These are phyloP conservation scores for Phytopythium delawarense DNA, from an alignment of 352 stramenopile genomes.

Conservation along the genomic window DNA sequence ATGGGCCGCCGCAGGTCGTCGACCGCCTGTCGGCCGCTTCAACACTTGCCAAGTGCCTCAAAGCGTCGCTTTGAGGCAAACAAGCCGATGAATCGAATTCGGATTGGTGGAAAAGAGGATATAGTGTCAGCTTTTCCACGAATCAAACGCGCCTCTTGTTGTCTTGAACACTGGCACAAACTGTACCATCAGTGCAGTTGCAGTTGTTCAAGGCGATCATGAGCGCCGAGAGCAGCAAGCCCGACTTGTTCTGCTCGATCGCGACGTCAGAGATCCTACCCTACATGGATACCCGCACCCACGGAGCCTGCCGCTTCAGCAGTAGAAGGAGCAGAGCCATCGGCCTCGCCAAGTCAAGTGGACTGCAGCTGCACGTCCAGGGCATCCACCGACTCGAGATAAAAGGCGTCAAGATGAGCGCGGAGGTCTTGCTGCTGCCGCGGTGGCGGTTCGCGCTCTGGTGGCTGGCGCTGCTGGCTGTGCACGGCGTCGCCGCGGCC, in stretches of 20 bases:
- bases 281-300: too few species aligned
- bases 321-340: not conserved
- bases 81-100: too few species aligned
- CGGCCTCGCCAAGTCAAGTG: not conserved
- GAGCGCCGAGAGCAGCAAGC: slow-evolving; percentile 62
- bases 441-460: slow-evolving; percentile 14
- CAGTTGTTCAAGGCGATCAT: slow-evolving; percentile 73
- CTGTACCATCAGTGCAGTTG: slow-evolving; percentile 77
- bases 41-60: not conserved
- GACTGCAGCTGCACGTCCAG: not conserved
- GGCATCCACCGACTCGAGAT: not conserved
- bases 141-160: slow-evolving; percentile 39
- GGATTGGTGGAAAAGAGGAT: not conserved
- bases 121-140: not conserved
- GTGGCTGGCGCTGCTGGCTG: slow-evolving; percentile 14
- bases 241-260: slow-evolving; percentile 61
- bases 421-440: not conserved
- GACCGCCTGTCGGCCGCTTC: not conserved
- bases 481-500: slow-evolving; percentile 9
- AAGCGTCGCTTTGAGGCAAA: not conserved
- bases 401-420: not conserved
- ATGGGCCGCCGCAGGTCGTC: not conserved
- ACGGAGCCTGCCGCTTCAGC: not conserved
- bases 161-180: slow-evolving; percentile 65
- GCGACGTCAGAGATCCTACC: slow-evolving; percentile 31